Conservation (phyloP, 106 monocot species). For the Amphibolis antarctica region DNA sequence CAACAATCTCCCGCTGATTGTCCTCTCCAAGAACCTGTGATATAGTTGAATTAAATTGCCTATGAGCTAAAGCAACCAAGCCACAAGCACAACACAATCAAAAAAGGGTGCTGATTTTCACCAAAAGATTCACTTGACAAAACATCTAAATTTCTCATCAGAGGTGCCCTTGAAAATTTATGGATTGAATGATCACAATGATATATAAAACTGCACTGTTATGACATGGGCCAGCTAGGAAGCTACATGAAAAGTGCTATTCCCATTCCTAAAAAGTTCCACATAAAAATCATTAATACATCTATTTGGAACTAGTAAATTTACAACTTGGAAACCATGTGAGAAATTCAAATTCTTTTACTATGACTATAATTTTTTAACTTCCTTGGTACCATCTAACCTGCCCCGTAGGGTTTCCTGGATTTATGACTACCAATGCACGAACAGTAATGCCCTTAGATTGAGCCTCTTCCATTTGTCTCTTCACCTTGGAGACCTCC, state of each 20-base stretch:
- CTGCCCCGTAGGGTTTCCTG: conserved; percentile 98
- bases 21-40: conserved; percentile 84
- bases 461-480: conserved; percentile 76
- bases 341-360: no score
- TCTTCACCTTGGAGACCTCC: conserved; percentile 76
- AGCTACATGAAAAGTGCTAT: background rate
- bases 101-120: background rate
- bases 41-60: background rate
- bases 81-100: background rate
- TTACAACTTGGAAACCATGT: background rate
- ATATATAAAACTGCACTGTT: background rate
- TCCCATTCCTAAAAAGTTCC: background rate
- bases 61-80: background rate
- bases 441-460: conserved; percentile 80
- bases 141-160: background rate
- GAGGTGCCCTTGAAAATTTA: background rate
- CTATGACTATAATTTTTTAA: background rate
- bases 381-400: conserved; percentile 16
- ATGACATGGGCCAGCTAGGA: background rate
- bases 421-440: conserved; percentile 89
- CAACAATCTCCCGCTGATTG: conserved; percentile 66
- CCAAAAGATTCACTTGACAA: background rate
- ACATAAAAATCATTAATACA: background rate
- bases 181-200: background rate
- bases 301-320: background rate